Base-by-base conservation (phyloP, 805 yeast species). In the Saturnispora diversa region DNA sequence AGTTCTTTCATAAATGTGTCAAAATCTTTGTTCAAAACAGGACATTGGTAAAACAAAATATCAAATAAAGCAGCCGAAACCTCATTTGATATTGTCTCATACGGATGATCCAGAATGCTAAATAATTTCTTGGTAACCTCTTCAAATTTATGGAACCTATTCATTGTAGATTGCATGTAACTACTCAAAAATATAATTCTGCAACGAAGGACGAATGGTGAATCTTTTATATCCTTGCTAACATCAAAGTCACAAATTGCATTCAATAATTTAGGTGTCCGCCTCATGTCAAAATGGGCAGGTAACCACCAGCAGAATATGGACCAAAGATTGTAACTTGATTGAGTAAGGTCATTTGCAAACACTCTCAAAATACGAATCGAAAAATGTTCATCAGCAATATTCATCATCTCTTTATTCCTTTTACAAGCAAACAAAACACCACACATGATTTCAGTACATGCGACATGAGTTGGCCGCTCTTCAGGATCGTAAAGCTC, bases 241-340 rank as follows among this genome's bases (percentile, higher is more conserved):
- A 78, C 53, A 3, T 66, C 59, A 39, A 80, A 68, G 22, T 68
- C 59, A 15, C 70, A 57, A 12, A 83, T 61, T 7, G 63, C 60
- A 23, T 63, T 54, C 17, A 68, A 58, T 3, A 82, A 56, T 10
- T 69, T 66, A 11, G 80, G 77, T 40, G 74, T 70, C 43, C 95
- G 70, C 54, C 95, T 72, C 36, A 69, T 48, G 56, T 84, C 94
- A 28, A 77, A 65, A 49, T 74, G 79, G 0, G 75, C 58, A 0
- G 86, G 82, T 1, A 77, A 53, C 83, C 86, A 81, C 80, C 85
- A 80, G 3, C 80, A 66, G 37, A 84, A 72, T 0, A 85, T 71
- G 26, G 69, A 68, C 97, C 97, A 92, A 30, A 83, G 75, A 15
- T 69, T 72, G 28, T 70, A 60, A 3, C 79, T 80, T 24, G 87